These are phyloP conservation scores for Tremella yokohamensis DNA, from an alignment of 768 basidiomycete species.

Conservation along the genomic window DNA sequence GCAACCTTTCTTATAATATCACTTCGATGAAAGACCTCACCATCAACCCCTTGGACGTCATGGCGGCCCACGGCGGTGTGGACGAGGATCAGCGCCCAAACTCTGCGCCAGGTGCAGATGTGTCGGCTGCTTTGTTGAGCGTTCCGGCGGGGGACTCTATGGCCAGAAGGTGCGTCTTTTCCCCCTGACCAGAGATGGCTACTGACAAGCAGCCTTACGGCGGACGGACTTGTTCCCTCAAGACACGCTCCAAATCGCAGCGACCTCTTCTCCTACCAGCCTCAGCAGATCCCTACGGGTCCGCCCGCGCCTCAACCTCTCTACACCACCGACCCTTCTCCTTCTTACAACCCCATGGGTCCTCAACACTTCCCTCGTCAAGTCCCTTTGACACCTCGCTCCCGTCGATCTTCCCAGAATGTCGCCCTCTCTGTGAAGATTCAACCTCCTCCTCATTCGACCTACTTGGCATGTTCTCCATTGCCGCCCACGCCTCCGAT, in stretches of 20 bases:
- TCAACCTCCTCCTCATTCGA: slow-evolving; percentile 24
- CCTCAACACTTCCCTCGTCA: slow-evolving; percentile 16
- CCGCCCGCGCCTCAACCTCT: slow-evolving; percentile 32
- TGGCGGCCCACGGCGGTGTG: slow-evolving; percentile 17
- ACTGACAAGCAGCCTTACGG: slow-evolving; percentile 27
- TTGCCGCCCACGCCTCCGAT: slow-evolving; percentile 25
- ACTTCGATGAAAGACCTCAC: slow-evolving; percentile 18
- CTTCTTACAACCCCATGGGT: slow-evolving; percentile 16
- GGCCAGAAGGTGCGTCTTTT: slow-evolving; percentile 36
- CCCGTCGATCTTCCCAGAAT: background rate
- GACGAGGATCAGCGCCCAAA: slow-evolving; percentile 29
- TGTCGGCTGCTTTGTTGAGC: slow-evolving; percentile 36
- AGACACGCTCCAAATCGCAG: slow-evolving; percentile 29
- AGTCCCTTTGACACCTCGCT: slow-evolving; percentile 17
- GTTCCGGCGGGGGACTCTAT: slow-evolving; percentile 31
- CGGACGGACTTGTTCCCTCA: slow-evolving; percentile 28
- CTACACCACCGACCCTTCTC: slow-evolving; percentile 32
- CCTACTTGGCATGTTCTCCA: slow-evolving; percentile 18
- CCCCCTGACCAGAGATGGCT: background rate
- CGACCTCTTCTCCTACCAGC: slow-evolving; percentile 38
- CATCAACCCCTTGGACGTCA: slow-evolving; percentile 33
- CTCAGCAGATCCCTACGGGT: slow-evolving; percentile 30
- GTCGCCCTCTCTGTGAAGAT: slow-evolving; percentile 13
- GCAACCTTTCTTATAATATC: slow-evolving; percentile 11
- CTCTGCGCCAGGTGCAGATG: slow-evolving; percentile 33